These are phyloP conservation scores for Umbelopsis vinacea DNA, from an alignment of 192 early-diverging fungal species.

Conservation along the genomic window DNA sequence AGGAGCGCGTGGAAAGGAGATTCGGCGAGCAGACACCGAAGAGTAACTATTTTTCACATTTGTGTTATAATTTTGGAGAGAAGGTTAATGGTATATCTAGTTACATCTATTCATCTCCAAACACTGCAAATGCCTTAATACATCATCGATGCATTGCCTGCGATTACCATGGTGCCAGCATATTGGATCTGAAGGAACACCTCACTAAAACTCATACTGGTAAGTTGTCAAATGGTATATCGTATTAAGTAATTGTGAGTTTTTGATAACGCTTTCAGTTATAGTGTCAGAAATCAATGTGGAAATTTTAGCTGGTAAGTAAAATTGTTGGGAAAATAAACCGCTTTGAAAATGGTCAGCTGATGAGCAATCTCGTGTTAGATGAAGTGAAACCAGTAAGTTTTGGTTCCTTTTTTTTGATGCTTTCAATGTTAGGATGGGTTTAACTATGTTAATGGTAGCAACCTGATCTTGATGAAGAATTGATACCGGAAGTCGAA, in stretches of 20 bases:
- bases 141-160: conserved; percentile 1
- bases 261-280: neutral
- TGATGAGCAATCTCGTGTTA: no score
- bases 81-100: neutral
- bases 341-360: no score
- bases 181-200: neutral
- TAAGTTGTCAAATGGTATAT: neutral
- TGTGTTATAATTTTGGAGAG: neutral
- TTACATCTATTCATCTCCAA: neutral
- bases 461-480: neutral
- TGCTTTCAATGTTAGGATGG: neutral
- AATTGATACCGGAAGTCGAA: no score
- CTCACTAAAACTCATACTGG: neutral
- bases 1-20: neutral
- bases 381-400: neutral
- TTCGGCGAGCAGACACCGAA: neutral
- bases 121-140: neutral
- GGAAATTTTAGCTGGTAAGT: neutral
- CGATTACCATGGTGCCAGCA: neutral
- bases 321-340: no score
- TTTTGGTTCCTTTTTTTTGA: neutral
- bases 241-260: neutral
- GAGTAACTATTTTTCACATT: neutral
- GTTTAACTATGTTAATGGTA: neutral
- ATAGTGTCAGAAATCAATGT: neutral